A percentile compares a stretch with the other conserved stretches of the same genome.
Evolutionary conservation across 495 filamentous ascomycete genomes (phyloP).

Genomic region (Neurospora sp.): DNA sequence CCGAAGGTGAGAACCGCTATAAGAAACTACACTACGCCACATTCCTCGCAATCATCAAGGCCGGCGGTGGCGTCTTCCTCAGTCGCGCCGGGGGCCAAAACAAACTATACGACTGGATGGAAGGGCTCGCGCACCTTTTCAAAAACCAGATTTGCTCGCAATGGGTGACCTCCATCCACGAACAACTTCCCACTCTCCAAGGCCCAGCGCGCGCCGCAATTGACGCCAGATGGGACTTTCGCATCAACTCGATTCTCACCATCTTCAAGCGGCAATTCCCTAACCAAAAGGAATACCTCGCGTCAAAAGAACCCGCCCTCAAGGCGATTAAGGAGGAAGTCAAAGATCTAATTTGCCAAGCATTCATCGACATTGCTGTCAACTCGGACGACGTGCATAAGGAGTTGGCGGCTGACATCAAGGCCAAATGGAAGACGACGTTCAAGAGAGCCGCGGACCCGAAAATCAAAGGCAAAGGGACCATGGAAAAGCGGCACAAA

Average conservation of each 20-base stretch:
- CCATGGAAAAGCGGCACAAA: background rate
- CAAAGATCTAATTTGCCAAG: background rate
- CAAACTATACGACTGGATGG: slow-evolving; percentile 14
- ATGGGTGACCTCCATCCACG: background rate
- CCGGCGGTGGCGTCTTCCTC: slow-evolving; percentile 6
- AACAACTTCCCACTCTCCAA: background rate
- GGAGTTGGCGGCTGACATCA: background rate
- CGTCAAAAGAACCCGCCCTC: background rate
- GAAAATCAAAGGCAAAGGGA: background rate
- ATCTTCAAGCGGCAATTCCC: background rate
- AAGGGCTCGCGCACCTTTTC: slow-evolving; percentile 1
- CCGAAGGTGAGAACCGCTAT: background rate
- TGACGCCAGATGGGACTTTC: background rate
- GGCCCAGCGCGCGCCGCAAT: background rate
- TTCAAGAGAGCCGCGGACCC: background rate
- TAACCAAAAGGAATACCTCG: background rate
- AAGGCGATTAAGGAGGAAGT: background rate
- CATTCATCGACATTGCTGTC: background rate
- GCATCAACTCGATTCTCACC: background rate
- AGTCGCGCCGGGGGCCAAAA: background rate
- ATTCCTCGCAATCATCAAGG: slow-evolving; percentile 9
- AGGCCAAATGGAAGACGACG: background rate
- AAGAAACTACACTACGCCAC: slow-evolving; percentile 4
- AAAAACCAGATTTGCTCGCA: background rate
- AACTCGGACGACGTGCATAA: background rate